Base-by-base conservation (phyloP, 805 yeast species). In the Kuraishia floccosa region DNA sequence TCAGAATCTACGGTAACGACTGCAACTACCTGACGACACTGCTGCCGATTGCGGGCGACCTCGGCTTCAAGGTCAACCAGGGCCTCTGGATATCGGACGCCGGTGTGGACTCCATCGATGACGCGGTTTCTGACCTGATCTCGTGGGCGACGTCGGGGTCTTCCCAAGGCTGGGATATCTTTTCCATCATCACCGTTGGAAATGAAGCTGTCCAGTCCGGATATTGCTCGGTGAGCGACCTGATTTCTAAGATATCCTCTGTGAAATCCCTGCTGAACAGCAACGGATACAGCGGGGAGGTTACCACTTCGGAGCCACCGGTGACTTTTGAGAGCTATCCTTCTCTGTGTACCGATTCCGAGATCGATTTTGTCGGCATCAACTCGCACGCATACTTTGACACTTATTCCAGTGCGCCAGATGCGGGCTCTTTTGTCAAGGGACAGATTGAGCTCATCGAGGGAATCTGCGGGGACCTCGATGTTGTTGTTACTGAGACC, bases 241-340 rank as follows among this genome's bases (percentile, higher is more conserved):
- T 87, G 41, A 60, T 76, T 20, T 27, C 54, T 30, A 84, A 83
- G 55, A 78, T 85, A 38, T 34, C 71, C 1, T 54, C 71, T 9
- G 91, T 84, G 31, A 80, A 76, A 52, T 23, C 63, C 9, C 54
- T 55, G 38, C 66, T 87, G 34, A 47, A 56, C 34, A 54, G 49
- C 30, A 87, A 84, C 17, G 96, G 96, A 24, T 87, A 75, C 58
- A 54, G 61, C 7, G 96, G 96, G 31, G 47, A 57, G 33, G 65
- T 86, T 28, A 77, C 93, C 15, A 86, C 94, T 13, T 72, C 94
- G 34, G 96, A 87, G 53, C 94, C 95, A 33, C 91, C 96, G n/a
- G 79, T 69, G 10, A 56, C 75, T 13, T 86, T 66, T 53, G 68
- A 68, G 47, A 49, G 59, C 30, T 39, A 80, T 49, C 83, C 94